phyloP scores from a whole-genome alignment of 2,329 filamentous ascomycete species.

The Nectriaceae sp. region DNA sequence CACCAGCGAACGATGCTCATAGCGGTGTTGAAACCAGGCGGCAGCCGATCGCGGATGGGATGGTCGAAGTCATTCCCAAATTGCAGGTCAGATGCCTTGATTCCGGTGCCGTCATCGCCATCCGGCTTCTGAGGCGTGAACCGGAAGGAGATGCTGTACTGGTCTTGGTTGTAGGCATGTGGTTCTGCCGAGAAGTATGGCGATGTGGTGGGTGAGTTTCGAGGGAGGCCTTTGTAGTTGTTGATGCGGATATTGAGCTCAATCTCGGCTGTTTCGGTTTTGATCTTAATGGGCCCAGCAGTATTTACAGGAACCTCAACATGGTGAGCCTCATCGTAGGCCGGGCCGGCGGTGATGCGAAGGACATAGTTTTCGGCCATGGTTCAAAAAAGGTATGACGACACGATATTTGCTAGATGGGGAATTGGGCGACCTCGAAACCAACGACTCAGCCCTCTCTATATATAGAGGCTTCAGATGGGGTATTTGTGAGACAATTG shows the following conservation, averaged over 20 bases:
- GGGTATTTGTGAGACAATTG: slow-evolving; percentile 2
- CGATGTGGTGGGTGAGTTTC: slow-evolving; percentile 66
- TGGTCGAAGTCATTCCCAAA: slow-evolving; percentile 97
- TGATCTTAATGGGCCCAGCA: slow-evolving; percentile 61
- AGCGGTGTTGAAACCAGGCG: slow-evolving; percentile 82
- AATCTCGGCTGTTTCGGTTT: slow-evolving; percentile 63
- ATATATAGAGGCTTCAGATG: neutral
- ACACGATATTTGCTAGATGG: neutral
- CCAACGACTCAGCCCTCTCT: neutral
- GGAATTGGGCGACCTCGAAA: neutral
- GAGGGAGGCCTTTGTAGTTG: slow-evolving; percentile 69
- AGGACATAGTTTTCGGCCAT: slow-evolving; percentile 78
- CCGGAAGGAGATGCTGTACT: slow-evolving; percentile 81
- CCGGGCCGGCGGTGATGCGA: slow-evolving; percentile 76
- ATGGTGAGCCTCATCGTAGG: slow-evolving; percentile 75
- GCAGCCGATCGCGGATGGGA: slow-evolving; percentile 82
- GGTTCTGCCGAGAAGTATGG: slow-evolving; percentile 74
- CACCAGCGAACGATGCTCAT: slow-evolving; percentile 86
- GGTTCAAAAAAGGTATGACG: neutral
- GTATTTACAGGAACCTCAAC: slow-evolving; percentile 75
- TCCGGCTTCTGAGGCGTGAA: slow-evolving; percentile 67
- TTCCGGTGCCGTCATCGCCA: slow-evolving; percentile 37
- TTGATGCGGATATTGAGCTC: slow-evolving; percentile 75
- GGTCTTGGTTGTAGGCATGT: slow-evolving; percentile 69
- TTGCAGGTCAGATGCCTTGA: slow-evolving; percentile 73